Evolutionary conservation across 768 basidiomycete genomes (phyloP), one percentile per base, ranked within the genome.

Genomic region (Phlebiopsis gigantea): DNA sequence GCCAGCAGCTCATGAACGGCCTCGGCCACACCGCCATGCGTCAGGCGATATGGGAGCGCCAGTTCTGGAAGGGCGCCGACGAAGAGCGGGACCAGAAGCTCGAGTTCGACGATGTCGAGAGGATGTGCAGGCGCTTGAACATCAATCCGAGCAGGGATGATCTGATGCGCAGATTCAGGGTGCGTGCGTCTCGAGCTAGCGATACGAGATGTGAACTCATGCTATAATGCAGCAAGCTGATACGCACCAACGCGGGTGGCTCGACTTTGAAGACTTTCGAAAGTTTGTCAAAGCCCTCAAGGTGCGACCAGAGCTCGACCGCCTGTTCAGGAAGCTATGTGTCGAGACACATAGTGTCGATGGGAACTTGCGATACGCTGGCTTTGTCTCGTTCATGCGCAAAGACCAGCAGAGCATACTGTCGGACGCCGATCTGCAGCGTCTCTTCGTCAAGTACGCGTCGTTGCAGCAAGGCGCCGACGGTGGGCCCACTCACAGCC

Each of bases 281-380:
- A 75, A 72, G 12, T 93, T 98, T 59, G 88, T 95, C 60, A 89
- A 87, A 65, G 69, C 84, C 29, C 79, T 97, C 55, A 95, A 93
- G 67, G 76, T 79, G n/a, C 83, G 96, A 15, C 85, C 89, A 0
- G 96, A 98, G 47, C 68, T 98, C 0, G 84, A 89, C 53, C 65
- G 73, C 0, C 70, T 97, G 7, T 88, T 86, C 68, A 72, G 72
- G 58, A 71, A 68, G 28, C 59, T 83, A 24, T 67, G 67, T 10
- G 39, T 48, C 9, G 24, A 17, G 9, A 53, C 56, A 34, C 69
- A 57, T 0, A 54, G 61, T 29, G 60, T 66, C 7, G 57, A 70
- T 1, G 76, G 77, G 43, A 63, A 46, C 8, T 70, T 80, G 49
- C 71, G 67, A 58, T 77, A 67, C 51, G 14, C 30, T 22, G 63